Percentiles rank a stretch among this genome's conserved stretches.
These are phyloP conservation scores for Tolypocladium sp. DNA, from an alignment of 2,329 filamentous ascomycete genomes.

Conservation along the genomic window DNA sequence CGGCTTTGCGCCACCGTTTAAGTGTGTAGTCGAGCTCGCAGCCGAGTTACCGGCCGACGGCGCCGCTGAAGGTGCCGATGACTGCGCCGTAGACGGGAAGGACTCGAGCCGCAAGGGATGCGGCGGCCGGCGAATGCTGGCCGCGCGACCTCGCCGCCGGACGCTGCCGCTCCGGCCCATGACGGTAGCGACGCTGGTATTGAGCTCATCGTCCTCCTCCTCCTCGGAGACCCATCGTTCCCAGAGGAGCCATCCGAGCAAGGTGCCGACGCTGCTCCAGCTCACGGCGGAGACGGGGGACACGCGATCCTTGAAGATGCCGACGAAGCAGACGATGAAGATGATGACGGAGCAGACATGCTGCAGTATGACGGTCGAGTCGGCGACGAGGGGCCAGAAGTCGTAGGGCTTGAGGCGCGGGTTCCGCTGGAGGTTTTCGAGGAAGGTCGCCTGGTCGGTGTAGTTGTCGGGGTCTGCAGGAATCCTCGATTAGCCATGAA, in stretches of 20 bases:
- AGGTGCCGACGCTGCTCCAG: slow-evolving; percentile 73
- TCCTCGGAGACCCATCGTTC: slow-evolving; percentile 80
- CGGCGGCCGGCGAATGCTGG: slow-evolving; percentile 26
- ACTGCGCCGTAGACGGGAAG: slow-evolving; percentile 13
- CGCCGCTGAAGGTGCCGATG: slow-evolving; percentile 14
- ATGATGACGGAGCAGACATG: slow-evolving; percentile 93
- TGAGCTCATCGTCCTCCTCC: slow-evolving; percentile 31
- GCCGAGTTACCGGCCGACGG: slow-evolving; percentile 21
- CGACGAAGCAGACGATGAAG: slow-evolving; percentile 88
- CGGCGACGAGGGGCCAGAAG: slow-evolving; percentile 93
- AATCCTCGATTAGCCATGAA: not conserved
- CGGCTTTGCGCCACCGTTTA: slow-evolving; percentile 39
- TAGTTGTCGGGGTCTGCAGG: slow-evolving; percentile 88
- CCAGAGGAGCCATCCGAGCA: slow-evolving; percentile 84
- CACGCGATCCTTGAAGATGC: slow-evolving; percentile 79
- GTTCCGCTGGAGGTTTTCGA: slow-evolving; percentile 92
- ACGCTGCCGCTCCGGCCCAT: slow-evolving; percentile 23
- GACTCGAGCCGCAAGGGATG: slow-evolving; percentile 18
- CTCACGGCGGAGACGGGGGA: slow-evolving; percentile 83
- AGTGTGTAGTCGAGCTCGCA: slow-evolving; percentile 37
- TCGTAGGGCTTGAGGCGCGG: slow-evolving; percentile 90
- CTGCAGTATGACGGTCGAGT: slow-evolving; percentile 93
- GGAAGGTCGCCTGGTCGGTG: slow-evolving; percentile 91
- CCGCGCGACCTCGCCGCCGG: slow-evolving; percentile 23
- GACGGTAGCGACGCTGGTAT: slow-evolving; percentile 23